Base-by-base conservation (phyloP, 179 eudicot genomes). In the Beta macrorhiza region DNA sequence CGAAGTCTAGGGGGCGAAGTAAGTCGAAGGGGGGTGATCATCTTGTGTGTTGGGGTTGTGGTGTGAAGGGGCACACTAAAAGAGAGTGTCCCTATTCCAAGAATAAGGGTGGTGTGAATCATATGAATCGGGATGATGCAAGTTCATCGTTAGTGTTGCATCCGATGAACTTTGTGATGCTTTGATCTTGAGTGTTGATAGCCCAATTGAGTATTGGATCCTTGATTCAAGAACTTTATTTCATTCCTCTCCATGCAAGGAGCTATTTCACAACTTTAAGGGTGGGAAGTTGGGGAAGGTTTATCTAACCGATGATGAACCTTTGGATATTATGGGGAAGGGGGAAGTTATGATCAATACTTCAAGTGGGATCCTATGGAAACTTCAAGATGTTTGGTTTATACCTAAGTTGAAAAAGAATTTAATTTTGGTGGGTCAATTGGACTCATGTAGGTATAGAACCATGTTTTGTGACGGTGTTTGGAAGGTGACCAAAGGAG, bases 171-270 rank as follows among this genome's bases (percentile, higher is more conserved):
- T 29, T 29, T 29, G 55, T 16, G 81, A 72, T 56, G 78, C 65
- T 0, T 42, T 77, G 25, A 16, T 77, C 9, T 67, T 72, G 14
- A 51, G 75, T 32, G 76, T 81, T 3, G 64, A 80, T 6, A 42
- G 55, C 51, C 20, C 71, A 0, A 52, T 49, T 6, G 81, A 77
- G 29, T 52, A 61, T 5, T 80, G 86, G 83, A 58, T 76, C 14
- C 12, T 75, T 52, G 83, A 75, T 75, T 76, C 25, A 0, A 78
- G 79, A 0, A 57, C 81, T 4, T 84, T 70, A 4, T 80, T 80
- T 62, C 76, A 72, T 63, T 53, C 81, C 9, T 57, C 78, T 15
- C 55, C 67, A 42, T 29, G 32, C 32, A 29, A 29, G 32, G 1
- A 29, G 32, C 32, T 29, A 29, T 29, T 29, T 29, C 32, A 1